phyloP scores from a whole-genome alignment of 2,329 filamentous ascomycete genomes.

The Ilyonectria sp. region DNA sequence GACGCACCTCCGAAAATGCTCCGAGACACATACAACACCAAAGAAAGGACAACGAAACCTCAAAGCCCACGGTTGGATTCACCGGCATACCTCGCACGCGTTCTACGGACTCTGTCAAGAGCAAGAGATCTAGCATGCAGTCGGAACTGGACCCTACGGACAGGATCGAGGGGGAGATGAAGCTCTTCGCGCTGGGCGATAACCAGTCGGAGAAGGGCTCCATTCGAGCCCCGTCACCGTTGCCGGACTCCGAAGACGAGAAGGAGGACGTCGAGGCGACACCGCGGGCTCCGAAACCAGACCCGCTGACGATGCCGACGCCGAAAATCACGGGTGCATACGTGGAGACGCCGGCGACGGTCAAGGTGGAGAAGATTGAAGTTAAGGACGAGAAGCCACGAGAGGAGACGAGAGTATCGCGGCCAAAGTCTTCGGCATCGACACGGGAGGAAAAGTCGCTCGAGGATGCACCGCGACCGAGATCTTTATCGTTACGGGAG shows the following conservation, averaged over 20 bases:
- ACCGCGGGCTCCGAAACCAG: constrained; percentile 60
- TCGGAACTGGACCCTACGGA: constrained; percentile 70
- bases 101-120: constrained; percentile 63
- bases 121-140: constrained; percentile 64
- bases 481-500: constrained; percentile 21
- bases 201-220: constrained; percentile 71
- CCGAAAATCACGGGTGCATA: constrained; percentile 70
- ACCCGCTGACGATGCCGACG: constrained; percentile 66
- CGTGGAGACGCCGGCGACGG: constrained; percentile 69
- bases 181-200: constrained; percentile 69
- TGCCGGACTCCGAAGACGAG: constrained; percentile 51
- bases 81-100: constrained; percentile 58
- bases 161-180: constrained; percentile 70
- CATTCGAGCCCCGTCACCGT: constrained; percentile 63
- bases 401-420: constrained; percentile 20
- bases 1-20: constrained; percentile 38
- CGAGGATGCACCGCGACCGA: constrained; percentile 22
- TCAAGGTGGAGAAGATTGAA: constrained; percentile 55
- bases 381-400: constrained; percentile 37
- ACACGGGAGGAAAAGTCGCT: constrained; percentile 27
- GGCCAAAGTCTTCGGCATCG: constrained; percentile 3
- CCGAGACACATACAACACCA: constrained; percentile 28
- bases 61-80: constrained; percentile 64
- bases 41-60: constrained; percentile 43
- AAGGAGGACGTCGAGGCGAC: constrained; percentile 60